These are phyloP conservation scores for Hymenoscyphus infarciens DNA, from an alignment of 2,329 filamentous ascomycete genomes.

Conservation along the genomic window DNA sequence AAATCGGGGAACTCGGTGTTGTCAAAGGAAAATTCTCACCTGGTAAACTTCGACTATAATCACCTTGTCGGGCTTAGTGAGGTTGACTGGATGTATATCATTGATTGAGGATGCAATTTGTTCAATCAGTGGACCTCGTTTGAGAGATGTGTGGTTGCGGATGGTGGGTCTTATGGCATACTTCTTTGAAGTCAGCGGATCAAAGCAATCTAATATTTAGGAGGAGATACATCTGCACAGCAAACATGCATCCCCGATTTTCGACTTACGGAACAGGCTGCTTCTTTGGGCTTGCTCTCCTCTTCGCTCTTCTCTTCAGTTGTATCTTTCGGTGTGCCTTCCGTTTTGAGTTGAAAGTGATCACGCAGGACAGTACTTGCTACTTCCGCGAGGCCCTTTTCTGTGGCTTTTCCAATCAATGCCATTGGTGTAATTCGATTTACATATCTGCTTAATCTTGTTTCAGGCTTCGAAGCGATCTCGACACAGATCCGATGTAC, in stretches of 20 bases:
- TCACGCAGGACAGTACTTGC: conserved; percentile 58
- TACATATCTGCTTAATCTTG: conserved; percentile 52
- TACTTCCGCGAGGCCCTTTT: conserved; percentile 63
- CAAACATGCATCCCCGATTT: neutral
- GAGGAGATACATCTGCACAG: conserved; percentile 1
- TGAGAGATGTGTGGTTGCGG: conserved; percentile 67
- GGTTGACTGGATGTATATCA: conserved; percentile 68
- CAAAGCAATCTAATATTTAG: conserved; percentile 10
- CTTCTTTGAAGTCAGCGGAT: conserved; percentile 41
- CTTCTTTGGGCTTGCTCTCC: conserved; percentile 11
- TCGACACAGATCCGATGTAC: conserved; percentile 54
- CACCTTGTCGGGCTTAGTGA: conserved; percentile 73
- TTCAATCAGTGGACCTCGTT: conserved; percentile 66
- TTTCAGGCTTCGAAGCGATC: conserved; percentile 41
- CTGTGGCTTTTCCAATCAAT: conserved; percentile 60
- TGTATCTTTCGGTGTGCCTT: conserved; percentile 21
- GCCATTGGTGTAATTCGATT: conserved; percentile 57
- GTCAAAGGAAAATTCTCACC: conserved; percentile 44
- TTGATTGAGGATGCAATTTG: conserved; percentile 52
- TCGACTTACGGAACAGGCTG: conserved; percentile 28
- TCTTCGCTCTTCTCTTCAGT: conserved; percentile 14
- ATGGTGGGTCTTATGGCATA: conserved; percentile 82
- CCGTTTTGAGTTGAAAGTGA: conserved; percentile 49
- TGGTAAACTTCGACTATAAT: conserved; percentile 79
- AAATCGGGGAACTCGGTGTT: neutral